phyloP scores from a whole-genome alignment of 371 early-diverging fungal species.

The Batkoa obscura region DNA sequence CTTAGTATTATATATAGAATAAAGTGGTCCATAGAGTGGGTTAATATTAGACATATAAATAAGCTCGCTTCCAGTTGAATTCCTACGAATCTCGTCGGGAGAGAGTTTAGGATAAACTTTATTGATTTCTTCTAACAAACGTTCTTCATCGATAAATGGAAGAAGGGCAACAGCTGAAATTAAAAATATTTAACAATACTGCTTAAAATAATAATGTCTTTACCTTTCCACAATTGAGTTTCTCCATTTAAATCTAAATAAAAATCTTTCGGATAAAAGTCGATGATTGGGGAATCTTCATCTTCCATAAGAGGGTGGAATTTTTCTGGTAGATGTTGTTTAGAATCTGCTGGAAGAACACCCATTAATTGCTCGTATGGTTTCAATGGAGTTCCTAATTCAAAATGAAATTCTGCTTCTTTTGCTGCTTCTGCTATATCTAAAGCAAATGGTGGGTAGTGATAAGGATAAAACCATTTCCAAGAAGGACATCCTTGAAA shows the following conservation, averaged over 20 bases:
- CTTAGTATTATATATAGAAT: conserved; percentile 26
- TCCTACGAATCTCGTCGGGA: conserved; percentile 55
- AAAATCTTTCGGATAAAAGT: conserved; percentile 86
- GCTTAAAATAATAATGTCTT: conserved; percentile 2
- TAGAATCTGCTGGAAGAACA: conserved; percentile 83
- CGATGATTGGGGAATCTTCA: conserved; percentile 62
- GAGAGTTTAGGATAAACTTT: conserved; percentile 42
- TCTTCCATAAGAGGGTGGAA: conserved; percentile 77
- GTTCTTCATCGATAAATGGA: conserved; percentile 78
- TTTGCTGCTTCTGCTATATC: conserved; percentile 63
- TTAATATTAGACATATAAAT: conserved; percentile 44
- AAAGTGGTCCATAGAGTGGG: conserved; percentile 44
- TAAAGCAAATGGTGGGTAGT: conserved; percentile 93
- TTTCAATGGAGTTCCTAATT: conserved; percentile 63
- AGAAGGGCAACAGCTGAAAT: conserved; percentile 60
- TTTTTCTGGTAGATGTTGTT: conserved; percentile 54
- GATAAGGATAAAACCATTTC: conserved; percentile 97
- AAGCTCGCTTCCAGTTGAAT: conserved; percentile 49
- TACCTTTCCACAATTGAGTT: conserved; percentile 92
- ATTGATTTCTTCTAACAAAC: conserved; percentile 60
- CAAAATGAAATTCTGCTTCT: conserved; percentile 49
- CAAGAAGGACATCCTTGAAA: conserved; percentile 87
- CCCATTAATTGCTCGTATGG: conserved; percentile 98
- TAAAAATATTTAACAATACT: neutral
- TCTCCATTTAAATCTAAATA: conserved; percentile 95